Evolutionary conservation across 495 filamentous ascomycete genomes (phyloP), one percentile per base, ranked within the genome.

Genomic region (Aspergillus haitiensis): DNA sequence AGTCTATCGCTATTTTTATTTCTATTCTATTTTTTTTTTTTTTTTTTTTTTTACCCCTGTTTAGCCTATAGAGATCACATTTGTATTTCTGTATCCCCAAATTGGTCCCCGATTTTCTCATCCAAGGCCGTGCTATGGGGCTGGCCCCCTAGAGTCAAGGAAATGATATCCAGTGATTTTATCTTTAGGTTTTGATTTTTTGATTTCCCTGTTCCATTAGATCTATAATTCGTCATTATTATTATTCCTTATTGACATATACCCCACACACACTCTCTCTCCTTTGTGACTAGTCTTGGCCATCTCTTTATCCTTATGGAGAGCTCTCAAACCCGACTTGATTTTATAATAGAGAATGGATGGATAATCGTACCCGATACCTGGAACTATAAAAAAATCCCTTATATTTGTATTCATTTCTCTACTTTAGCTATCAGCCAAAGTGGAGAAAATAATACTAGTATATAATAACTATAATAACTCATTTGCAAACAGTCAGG

Each of bases 81-180:
- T 44, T 37, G 12, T 9, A 4, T 47, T 21, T 47, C n/a, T 27
- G 21, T 27, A 27, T 16, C n/a, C n/a, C 44, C 15, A 27, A 27
- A 27, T 50, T 31, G n/a, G 27, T 3, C 34, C 34, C 52, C 31
- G 52, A 27, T 21, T 52, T 21, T 55, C 27, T 12, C 13, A 27
- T 46, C 12, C 16, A 8, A 32, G 47, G 46, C 48, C 39, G 35
- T 5, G 11, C 36, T 16, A 15, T 7, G 15, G 53, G 60, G 52
- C 57, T 66, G 64, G 64, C 51, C 57, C 60, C 52, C 13, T 37
- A 48, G 48, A 15, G 15, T 21, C 10, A 21, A 47, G 44, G 44
- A 21, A 47, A 21, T 47, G 44, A 47, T 47, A 47, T 21, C 15
- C 44, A 16, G 44, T 47, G 44, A 47, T 47, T 27, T 18, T 18